phyloP scores from a whole-genome alignment of 2,329 filamentous ascomycete species.

The Fusarium tjaetaba region DNA sequence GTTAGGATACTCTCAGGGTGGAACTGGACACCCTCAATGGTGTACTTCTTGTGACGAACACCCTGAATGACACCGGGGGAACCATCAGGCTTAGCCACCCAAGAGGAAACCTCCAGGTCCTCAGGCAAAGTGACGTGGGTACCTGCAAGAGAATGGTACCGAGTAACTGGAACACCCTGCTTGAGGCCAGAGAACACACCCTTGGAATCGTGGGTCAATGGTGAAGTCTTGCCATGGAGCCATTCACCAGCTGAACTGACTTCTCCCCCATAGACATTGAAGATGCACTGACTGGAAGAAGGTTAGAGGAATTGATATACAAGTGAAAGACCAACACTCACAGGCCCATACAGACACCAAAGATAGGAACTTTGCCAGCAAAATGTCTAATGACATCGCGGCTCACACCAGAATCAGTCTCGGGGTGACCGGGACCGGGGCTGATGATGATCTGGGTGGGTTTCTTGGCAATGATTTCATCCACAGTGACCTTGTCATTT shows the following conservation, averaged over 20 bases:
- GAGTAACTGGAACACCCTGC: conserved; percentile 85
- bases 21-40: conserved; percentile 97
- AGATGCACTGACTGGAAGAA: conserved; percentile 84
- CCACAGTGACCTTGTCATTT: conserved; percentile 89
- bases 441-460: conserved; percentile 96
- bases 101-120: conserved; percentile 89
- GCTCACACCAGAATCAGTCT: conserved; percentile 91
- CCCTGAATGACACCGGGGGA: conserved; percentile 94
- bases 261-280: conserved; percentile 89
- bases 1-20: conserved; percentile 98
- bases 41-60: conserved; percentile 89
- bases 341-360: conserved; percentile 99
- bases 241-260: conserved; percentile 96
- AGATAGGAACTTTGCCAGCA: conserved; percentile 90
- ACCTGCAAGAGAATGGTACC: conserved; percentile 96
- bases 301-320: background rate
- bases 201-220: conserved; percentile 86
- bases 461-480: conserved; percentile 82
- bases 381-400: conserved; percentile 92
- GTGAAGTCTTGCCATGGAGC: conserved; percentile 95
- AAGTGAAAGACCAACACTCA: conserved; percentile 55
- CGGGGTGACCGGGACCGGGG: conserved; percentile 92
- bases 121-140: conserved; percentile 87
- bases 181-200: conserved; percentile 89
- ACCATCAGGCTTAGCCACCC: conserved; percentile 80